These are phyloP conservation scores for Dactylellina haptotyla DNA, from an alignment of 2,329 filamentous ascomycete genomes.

Conservation along the genomic window DNA sequence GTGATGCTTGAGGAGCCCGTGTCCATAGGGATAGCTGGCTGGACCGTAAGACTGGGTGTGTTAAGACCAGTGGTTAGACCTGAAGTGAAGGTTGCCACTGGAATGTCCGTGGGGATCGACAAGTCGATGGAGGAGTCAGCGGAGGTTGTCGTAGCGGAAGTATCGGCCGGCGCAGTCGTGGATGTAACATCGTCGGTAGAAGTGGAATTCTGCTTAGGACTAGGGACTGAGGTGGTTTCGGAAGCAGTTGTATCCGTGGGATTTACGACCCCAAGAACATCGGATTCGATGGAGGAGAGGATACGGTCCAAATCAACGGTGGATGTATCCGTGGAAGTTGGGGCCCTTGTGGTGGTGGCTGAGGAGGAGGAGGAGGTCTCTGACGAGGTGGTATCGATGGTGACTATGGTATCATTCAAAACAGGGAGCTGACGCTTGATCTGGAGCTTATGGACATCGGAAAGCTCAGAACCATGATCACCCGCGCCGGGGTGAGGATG, in stretches of 20 bases:
- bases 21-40: conserved; percentile 38
- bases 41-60: conserved; percentile 32
- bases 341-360: conserved; percentile 33
- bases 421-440: conserved; percentile 36
- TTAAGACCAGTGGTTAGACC: conserved; percentile 48
- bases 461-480: neutral
- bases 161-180: conserved; percentile 29
- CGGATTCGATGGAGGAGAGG: conserved; percentile 40
- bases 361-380: conserved; percentile 14
- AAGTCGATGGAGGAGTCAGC: conserved; percentile 10
- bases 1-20: conserved; percentile 8
- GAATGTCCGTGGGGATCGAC: conserved; percentile 9
- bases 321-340: neutral
- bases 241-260: conserved; percentile 46
- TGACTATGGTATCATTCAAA: conserved; percentile 18
- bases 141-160: conserved; percentile 40
- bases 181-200: conserved; percentile 30
- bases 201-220: conserved; percentile 4
- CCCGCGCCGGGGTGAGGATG: conserved; percentile 33
- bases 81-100: conserved; percentile 36
- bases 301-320: conserved; percentile 24
- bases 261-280: conserved; percentile 32
- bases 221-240: conserved; percentile 5
- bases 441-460: conserved; percentile 29
- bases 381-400: conserved; percentile 5